These are phyloP conservation scores for Raphanus raphanistrum DNA, from an alignment of 345 rosid species.

Conservation along the genomic window DNA sequence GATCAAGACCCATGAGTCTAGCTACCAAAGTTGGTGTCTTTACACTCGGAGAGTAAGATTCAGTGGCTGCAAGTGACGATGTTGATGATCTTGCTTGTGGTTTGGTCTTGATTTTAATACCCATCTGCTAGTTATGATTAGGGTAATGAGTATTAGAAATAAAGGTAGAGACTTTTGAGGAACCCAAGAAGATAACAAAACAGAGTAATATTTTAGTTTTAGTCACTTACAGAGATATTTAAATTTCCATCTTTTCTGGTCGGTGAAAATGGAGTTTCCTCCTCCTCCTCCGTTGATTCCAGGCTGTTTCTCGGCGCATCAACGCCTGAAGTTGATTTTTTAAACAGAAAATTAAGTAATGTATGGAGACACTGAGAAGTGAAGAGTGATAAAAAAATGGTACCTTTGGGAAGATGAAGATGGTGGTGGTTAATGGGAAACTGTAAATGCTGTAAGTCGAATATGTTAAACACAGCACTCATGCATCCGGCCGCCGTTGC, in stretches of 20 bases:
- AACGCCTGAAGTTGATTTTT: conserved; percentile 41
- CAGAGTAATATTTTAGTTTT: conserved; percentile 10
- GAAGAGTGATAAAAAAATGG: background rate
- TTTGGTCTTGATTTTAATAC: conserved; percentile 71
- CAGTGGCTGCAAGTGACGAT: conserved; percentile 25
- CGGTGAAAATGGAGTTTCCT: conserved; percentile 43
- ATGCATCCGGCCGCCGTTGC: conserved; percentile 65
- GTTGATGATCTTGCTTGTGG: conserved; percentile 37
- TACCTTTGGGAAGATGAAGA: conserved; percentile 48
- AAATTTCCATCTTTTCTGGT: conserved; percentile 44
- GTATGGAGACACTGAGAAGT: conserved; percentile 3
- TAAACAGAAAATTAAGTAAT: background rate
- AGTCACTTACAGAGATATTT: conserved; percentile 53
- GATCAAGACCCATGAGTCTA: conserved; percentile 93
- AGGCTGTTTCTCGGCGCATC: conserved; percentile 89
- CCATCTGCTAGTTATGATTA: conserved; percentile 49
- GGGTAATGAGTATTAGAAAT: conserved; percentile 28
- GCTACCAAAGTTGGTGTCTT: conserved; percentile 87
- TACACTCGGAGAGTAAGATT: conserved; percentile 60
- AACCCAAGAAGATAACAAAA: conserved; percentile 37
- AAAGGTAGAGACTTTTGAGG: conserved; percentile 19
- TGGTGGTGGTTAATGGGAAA: conserved; percentile 48
- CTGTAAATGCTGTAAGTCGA: conserved; percentile 69
- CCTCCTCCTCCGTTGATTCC: conserved; percentile 53
- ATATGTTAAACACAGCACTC: conserved; percentile 69